A percentile compares a stretch with the other conserved stretches of the same genome.
Evolutionary conservation across 768 basidiomycete species (phyloP).

Genomic region (Mycena galopus): DNA sequence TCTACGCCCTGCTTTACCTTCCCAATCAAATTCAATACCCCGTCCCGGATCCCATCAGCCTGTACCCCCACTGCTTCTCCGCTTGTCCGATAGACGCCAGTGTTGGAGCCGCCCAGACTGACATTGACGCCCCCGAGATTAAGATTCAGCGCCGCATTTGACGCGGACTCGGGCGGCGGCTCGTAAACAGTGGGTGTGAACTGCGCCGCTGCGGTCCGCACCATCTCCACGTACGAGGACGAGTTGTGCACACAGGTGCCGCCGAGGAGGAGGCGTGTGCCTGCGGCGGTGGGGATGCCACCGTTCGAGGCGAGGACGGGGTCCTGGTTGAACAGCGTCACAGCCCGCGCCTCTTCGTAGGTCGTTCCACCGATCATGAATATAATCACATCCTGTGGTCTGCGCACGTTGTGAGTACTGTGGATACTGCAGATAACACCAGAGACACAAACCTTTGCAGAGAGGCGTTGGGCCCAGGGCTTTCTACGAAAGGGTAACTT

Average conservation of each 20-base stretch:
- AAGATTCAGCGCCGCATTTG: conserved; percentile 84
- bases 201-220: conserved; percentile 74
- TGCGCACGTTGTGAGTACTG: conserved; percentile 46
- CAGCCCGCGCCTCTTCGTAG: conserved; percentile 92
- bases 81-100: conserved; percentile 88
- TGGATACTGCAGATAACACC: neutral
- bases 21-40: conserved; percentile 87
- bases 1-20: conserved; percentile 92
- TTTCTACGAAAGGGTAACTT: conserved; percentile 90
- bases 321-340: conserved; percentile 91
- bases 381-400: conserved; percentile 95
- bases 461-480: conserved; percentile 72
- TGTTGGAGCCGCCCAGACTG: conserved; percentile 90
- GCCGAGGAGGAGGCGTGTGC: conserved; percentile 86
- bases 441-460: conserved; percentile 73
- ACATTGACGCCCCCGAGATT: conserved; percentile 95
- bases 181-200: conserved; percentile 79
- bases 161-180: conserved; percentile 80
- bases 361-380: conserved; percentile 98
- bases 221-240: conserved; percentile 88
- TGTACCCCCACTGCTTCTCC: conserved; percentile 81
- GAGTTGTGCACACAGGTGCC: conserved; percentile 98
- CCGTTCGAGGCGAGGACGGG: conserved; percentile 62
- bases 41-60: conserved; percentile 91
- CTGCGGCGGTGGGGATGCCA: conserved; percentile 64